These are phyloP conservation scores for Brasenia schreberi DNA, from an alignment of 164 flowering plant genomes.

Conservation along the genomic window DNA sequence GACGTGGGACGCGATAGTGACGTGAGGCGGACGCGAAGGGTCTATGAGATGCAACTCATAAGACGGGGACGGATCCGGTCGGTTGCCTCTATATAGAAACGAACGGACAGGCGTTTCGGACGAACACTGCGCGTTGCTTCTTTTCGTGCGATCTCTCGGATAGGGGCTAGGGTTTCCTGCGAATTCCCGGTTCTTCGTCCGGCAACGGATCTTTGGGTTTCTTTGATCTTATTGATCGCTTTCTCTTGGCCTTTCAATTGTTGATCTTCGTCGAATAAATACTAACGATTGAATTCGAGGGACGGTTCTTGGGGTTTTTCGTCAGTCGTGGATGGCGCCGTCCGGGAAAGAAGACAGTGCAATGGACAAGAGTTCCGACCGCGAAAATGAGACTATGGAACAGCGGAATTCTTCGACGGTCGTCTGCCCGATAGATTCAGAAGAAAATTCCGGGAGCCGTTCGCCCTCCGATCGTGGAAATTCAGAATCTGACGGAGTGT, in stretches of 20 bases:
- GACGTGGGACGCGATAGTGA: background rate
- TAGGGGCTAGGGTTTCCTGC: background rate
- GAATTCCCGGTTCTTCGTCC: background rate
- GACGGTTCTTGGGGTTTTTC: background rate
- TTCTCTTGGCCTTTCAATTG: too few relatives aligned
- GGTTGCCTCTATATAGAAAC: background rate
- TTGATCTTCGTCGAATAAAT: too few relatives aligned
- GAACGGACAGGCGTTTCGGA: background rate
- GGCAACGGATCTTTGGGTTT: background rate
- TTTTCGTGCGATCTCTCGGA: background rate
- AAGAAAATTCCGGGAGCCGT: too few relatives aligned
- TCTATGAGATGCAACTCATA: background rate
- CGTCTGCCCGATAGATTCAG: too few relatives aligned
- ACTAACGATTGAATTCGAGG: too few relatives aligned
- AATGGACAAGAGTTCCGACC: conserved; percentile 11
- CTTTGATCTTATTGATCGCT: too few relatives aligned
- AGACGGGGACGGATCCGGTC: background rate
- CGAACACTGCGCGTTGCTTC: too few relatives aligned
- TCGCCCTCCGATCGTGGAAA: background rate
- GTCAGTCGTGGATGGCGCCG: conserved; percentile 19
- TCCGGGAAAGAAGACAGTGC: conserved; percentile 15
- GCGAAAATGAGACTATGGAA: conserved; percentile 5
- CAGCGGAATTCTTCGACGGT: background rate
- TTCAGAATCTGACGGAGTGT: background rate
- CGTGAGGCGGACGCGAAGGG: background rate